Evolutionary conservation across 305 asterid species (phyloP).

Genomic region (Fraxinus angustifolia): DNA sequence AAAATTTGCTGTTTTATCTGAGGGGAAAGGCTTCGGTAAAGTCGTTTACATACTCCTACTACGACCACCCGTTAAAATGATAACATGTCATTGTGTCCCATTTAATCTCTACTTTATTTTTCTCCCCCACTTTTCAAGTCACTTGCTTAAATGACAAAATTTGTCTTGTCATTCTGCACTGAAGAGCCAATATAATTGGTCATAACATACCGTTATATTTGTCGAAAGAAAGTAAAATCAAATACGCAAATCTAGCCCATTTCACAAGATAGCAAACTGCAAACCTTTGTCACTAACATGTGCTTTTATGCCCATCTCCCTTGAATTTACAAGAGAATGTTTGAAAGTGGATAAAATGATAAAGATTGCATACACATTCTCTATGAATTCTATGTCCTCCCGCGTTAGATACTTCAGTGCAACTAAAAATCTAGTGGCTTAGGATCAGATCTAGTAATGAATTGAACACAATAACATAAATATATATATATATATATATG

Average conservation of each 20-base stretch:
- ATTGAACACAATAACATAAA: no score
- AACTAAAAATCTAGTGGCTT: not conserved
- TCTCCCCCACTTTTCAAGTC: not conserved
- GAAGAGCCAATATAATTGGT: not conserved
- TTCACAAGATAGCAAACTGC: not conserved
- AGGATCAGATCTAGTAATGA: not conserved
- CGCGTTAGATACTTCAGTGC: not conserved
- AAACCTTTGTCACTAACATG: not conserved
- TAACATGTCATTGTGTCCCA: not conserved
- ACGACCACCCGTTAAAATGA: not conserved
- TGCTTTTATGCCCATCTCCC: not conserved
- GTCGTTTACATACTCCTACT: not conserved
- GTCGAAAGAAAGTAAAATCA: no score
- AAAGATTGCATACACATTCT: not conserved
- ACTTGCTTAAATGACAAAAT: not conserved
- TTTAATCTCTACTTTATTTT: not conserved
- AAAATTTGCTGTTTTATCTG: not conserved
- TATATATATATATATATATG: no score
- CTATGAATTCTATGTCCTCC: not conserved
- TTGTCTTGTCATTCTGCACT: not conserved
- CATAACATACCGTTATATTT: not conserved
- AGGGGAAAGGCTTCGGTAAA: not conserved
- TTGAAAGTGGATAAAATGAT: not conserved
- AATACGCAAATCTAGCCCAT: not conserved
- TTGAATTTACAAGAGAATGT: not conserved